A percentile compares a stretch with the other conserved stretches of the same genome.
phyloP scores from a whole-genome alignment of 2,329 filamentous ascomycete species.

The Lachnellula hyalina region DNA sequence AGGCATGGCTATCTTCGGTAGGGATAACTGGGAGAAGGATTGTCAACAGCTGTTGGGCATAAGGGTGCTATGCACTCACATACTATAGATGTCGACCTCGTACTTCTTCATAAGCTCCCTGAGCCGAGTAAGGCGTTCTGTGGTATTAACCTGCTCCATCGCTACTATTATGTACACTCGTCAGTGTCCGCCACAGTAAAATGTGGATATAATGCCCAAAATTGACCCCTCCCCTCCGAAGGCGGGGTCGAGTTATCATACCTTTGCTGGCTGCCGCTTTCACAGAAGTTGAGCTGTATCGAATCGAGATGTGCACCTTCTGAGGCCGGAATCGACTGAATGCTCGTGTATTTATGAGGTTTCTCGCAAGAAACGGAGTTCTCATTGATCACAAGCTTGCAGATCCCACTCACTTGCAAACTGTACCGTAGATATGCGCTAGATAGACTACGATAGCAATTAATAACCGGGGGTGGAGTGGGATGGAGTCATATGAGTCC shows the following conservation, averaged over 20 bases:
- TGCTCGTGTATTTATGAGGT: slow-evolving; percentile 1
- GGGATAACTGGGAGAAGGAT: slow-evolving; percentile 67
- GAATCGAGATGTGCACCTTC: slow-evolving; percentile 20
- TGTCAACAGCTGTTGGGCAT: slow-evolving; percentile 17
- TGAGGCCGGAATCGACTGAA: slow-evolving; percentile 4
- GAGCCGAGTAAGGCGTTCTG: slow-evolving; percentile 67
- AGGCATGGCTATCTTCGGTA: slow-evolving; percentile 95
- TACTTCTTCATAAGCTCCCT: slow-evolving; percentile 81
- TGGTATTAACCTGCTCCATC: slow-evolving; percentile 78
- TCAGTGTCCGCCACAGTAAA: not conserved
- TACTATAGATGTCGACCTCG: slow-evolving; percentile 90
- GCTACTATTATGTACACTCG: not conserved
- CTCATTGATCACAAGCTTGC: slow-evolving; percentile 10
- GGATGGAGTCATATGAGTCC: not conserved
- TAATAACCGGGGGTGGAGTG: not conserved
- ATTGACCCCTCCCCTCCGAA: not conserved
- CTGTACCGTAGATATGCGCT: not conserved
- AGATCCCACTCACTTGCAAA: not conserved
- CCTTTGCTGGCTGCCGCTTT: not conserved
- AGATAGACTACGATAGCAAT: not conserved
- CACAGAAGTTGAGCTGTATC: slow-evolving; percentile 17
- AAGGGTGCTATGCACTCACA: slow-evolving; percentile 30
- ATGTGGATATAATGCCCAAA: not conserved
- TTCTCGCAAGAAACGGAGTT: slow-evolving; percentile 6
- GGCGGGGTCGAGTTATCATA: not conserved